Percentiles rank a stretch among this genome's conserved stretches.
phyloP scores from a whole-genome alignment of 2,329 filamentous ascomycete species.

The Ploettnerulaceae sp. region DNA sequence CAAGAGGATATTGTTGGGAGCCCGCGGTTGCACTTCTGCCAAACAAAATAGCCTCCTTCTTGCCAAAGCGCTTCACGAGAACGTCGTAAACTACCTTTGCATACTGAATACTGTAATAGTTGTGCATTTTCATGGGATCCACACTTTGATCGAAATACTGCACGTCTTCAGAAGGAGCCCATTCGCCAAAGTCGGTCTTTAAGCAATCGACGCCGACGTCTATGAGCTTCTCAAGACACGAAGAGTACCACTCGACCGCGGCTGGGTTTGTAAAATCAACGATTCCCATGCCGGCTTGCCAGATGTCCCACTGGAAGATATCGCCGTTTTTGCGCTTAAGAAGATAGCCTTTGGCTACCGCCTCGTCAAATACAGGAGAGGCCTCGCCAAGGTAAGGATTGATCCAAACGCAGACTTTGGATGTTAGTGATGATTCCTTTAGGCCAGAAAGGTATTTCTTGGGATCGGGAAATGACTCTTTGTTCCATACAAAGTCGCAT shows the following conservation, averaged over 20 bases:
- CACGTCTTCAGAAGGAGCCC: neutral
- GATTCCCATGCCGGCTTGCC: neutral
- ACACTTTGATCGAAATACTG: neutral
- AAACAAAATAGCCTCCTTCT: neutral
- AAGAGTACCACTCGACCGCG: neutral
- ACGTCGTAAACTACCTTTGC: neutral
- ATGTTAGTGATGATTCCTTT: too few relatives aligned
- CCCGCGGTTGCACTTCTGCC: neutral
- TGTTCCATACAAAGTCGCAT: slow-evolving; percentile 59
- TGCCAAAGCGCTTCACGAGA: neutral
- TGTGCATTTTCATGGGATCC: neutral
- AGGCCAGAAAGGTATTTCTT: too few relatives aligned
- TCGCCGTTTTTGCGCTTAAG: neutral
- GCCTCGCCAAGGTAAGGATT: neutral
- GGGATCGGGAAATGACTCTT: slow-evolving; percentile 54
- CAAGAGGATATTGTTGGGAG: neutral
- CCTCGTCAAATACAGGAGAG: neutral
- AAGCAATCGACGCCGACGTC: neutral
- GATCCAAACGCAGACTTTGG: neutral
- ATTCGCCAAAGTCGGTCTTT: neutral
- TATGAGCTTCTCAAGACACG: neutral
- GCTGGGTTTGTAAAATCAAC: neutral
- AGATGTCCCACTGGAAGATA: neutral
- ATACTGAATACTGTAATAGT: neutral
- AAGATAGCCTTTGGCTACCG: neutral